Conservation (phyloP, 2,329 filamentous ascomycete species). For the Epichloe elymi region DNA sequence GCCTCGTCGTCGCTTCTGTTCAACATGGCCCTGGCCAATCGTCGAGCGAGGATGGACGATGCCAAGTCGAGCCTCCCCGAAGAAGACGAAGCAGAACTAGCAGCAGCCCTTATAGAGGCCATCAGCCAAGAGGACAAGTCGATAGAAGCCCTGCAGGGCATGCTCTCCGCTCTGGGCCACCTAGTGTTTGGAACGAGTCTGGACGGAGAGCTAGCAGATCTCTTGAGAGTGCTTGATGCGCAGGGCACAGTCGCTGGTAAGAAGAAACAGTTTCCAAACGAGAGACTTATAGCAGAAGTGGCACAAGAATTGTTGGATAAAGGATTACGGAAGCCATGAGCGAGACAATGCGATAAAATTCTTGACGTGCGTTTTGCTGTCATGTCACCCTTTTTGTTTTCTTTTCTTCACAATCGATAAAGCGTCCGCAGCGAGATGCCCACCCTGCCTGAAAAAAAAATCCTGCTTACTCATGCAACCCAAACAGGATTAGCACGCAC, state of each 20-base stretch:
- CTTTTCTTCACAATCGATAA: background rate
- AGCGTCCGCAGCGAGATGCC: too few relatives aligned
- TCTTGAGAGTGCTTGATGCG: constrained; percentile 69
- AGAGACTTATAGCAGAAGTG: constrained; percentile 44
- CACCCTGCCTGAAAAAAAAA: background rate
- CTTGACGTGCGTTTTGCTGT: too few relatives aligned
- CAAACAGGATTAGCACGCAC: constrained; percentile 11
- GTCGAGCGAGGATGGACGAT: constrained; percentile 46
- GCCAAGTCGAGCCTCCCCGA: constrained; percentile 48
- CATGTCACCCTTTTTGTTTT: too few relatives aligned
- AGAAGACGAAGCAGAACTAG: constrained; percentile 65
- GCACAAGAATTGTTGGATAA: constrained; percentile 37
- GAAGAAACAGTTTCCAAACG: constrained; percentile 39
- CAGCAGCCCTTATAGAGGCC: constrained; percentile 68
- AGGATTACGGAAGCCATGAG: constrained; percentile 27
- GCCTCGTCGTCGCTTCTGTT: constrained; percentile 74
- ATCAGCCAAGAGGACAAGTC: constrained; percentile 46
- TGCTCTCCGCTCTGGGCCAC: constrained; percentile 63
- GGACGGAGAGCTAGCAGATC: constrained; percentile 64
- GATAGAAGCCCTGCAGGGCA: constrained; percentile 60
- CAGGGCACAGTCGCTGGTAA: constrained; percentile 48
- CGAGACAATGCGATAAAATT: too few relatives aligned
- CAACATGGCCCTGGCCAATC: constrained; percentile 64
- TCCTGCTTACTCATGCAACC: constrained; percentile 1
- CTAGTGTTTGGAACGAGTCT: constrained; percentile 57